Conservation (phyloP, 768 basidiomycete genomes). For the Floccularia luteovirens region DNA sequence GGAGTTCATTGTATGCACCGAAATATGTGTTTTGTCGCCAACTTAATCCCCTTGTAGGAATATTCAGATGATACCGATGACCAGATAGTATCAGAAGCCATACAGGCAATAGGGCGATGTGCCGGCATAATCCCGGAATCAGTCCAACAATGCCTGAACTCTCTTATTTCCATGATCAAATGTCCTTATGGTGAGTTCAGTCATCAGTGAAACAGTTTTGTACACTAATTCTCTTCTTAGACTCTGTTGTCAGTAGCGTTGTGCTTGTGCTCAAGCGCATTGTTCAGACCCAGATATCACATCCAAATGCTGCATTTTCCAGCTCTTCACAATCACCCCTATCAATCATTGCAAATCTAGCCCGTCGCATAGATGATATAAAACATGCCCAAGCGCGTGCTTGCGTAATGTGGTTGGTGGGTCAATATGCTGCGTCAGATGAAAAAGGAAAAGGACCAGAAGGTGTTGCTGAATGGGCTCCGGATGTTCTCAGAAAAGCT, state of each 20-base stretch:
- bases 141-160: constrained; percentile 61
- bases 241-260: constrained; percentile 69
- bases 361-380: constrained; percentile 72
- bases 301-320: constrained; percentile 16
- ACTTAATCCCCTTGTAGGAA: constrained; percentile 37
- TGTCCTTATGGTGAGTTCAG: constrained; percentile 55
- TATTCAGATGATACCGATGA: constrained; percentile 79
- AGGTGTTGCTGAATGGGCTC: constrained; percentile 72
- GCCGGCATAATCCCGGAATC: constrained; percentile 64
- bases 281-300: constrained; percentile 57
- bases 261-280: constrained; percentile 83
- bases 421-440: constrained; percentile 63
- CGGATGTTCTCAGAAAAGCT: constrained; percentile 80
- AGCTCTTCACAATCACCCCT: constrained; percentile 35
- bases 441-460: constrained; percentile 27
- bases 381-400: constrained; percentile 76
- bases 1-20: constrained; percentile 71
- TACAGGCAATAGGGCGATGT: constrained; percentile 73
- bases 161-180: constrained; percentile 75
- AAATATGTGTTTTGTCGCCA: not conserved
- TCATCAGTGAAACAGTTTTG: not conserved
- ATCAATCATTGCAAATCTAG: constrained; percentile 72
- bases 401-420: constrained; percentile 89
- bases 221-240: constrained; percentile 26
- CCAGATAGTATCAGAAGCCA: constrained; percentile 59